Percentiles rank a stretch among this genome's conserved stretches.
These are phyloP conservation scores for Acer negundo DNA, from an alignment of 345 rosid genomes.

Conservation along the genomic window DNA sequence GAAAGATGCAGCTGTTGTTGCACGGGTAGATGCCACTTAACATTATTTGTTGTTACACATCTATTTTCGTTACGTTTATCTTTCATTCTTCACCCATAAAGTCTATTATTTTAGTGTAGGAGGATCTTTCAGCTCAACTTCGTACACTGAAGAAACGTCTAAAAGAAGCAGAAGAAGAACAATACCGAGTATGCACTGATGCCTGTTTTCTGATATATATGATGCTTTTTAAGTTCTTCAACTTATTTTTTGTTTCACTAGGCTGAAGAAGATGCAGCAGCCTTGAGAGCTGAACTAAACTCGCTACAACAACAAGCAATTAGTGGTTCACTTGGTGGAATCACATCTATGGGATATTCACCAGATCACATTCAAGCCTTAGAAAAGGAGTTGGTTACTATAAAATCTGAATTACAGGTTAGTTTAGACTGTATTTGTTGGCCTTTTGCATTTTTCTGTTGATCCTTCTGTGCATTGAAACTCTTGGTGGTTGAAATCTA, in stretches of 20 bases:
- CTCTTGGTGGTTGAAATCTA: constrained; percentile 34
- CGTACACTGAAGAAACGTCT: constrained; percentile 80
- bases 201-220: constrained; percentile 13
- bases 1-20: constrained; percentile 99
- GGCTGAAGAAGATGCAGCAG: constrained; percentile 99
- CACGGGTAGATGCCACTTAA: constrained; percentile 49
- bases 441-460: constrained; percentile 10
- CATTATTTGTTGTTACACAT: constrained; percentile 2
- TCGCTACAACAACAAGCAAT: constrained; percentile 74
- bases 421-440: constrained; percentile 1
- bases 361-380: constrained; percentile 58
- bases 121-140: constrained; percentile 92
- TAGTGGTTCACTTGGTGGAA: constrained; percentile 51
- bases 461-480: constrained; percentile 20
- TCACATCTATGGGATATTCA: constrained; percentile 41
- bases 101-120: constrained; percentile 53
- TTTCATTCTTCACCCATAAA: constrained; percentile 21
- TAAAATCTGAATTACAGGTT: constrained; percentile 78
- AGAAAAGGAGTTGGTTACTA: constrained; percentile 71
- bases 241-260: constrained; percentile 32
- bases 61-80: constrained; percentile 13
- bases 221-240: constrained; percentile 29
- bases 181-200: constrained; percentile 14
- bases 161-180: constrained; percentile 57
- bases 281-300: constrained; percentile 94